Evolutionary conservation across 2,329 filamentous ascomycete species (phyloP).

Genomic region (Penicillium sp.): DNA sequence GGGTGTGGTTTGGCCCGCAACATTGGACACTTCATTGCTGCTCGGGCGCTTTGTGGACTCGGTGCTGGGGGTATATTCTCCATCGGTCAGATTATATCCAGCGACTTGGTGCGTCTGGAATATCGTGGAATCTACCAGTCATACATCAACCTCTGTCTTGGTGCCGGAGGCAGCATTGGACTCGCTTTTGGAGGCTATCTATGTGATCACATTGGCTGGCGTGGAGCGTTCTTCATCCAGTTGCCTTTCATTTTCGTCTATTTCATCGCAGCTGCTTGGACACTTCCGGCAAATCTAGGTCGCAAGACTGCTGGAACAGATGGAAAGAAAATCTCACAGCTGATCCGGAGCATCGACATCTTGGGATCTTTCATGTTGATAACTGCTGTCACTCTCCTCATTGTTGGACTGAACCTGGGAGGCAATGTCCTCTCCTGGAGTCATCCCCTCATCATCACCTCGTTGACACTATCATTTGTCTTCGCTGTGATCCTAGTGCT

Average conservation of each 20-base stretch:
- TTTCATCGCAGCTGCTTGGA: slow-evolving; percentile 22
- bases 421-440: slow-evolving; percentile 55
- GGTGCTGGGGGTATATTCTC: slow-evolving; percentile 72
- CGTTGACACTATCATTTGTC: slow-evolving; percentile 45
- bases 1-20: slow-evolving; percentile 71
- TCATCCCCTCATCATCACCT: slow-evolving; percentile 52
- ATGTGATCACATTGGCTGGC: slow-evolving; percentile 44
- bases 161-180: slow-evolving; percentile 40
- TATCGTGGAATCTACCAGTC: slow-evolving; percentile 50
- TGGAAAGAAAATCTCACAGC: slow-evolving; percentile 42
- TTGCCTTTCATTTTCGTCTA: slow-evolving; percentile 50
- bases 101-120: slow-evolving; percentile 74
- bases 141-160: slow-evolving; percentile 42
- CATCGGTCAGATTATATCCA: slow-evolving; percentile 62
- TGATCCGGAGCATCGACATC: slow-evolving; percentile 52
- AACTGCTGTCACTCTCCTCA: slow-evolving; percentile 49
- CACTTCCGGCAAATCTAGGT: slow-evolving; percentile 49
- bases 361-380: slow-evolving; percentile 52
- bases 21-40: slow-evolving; percentile 71
- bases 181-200: slow-evolving; percentile 42
- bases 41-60: slow-evolving; percentile 69
- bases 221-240: slow-evolving; percentile 51
- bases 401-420: slow-evolving; percentile 55
- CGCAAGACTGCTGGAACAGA: slow-evolving; percentile 45
- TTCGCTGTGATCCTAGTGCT: slow-evolving; percentile 42